Conservation (phyloP, 2,329 filamentous ascomycete genomes). For the Cercospora sp. region DNA sequence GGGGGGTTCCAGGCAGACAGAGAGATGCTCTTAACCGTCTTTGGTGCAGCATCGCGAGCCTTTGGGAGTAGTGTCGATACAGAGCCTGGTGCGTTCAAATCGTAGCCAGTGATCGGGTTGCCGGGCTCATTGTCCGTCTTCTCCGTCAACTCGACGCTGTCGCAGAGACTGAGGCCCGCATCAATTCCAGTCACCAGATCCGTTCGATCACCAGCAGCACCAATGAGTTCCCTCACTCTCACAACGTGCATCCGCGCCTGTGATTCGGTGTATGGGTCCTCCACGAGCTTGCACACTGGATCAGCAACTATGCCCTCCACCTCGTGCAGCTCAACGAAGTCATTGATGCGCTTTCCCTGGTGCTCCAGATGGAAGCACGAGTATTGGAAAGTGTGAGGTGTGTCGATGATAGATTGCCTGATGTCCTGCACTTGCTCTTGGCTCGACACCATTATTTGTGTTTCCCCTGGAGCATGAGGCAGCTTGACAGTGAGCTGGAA, state of each 20-base stretch:
- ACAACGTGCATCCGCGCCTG: conserved; percentile 94
- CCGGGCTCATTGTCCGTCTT: conserved; percentile 32
- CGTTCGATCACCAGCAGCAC: conserved; percentile 83
- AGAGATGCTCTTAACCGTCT: conserved; percentile 85
- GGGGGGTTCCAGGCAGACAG: conserved; percentile 96
- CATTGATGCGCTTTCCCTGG: conserved; percentile 85
- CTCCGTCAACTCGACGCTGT: conserved; percentile 59
- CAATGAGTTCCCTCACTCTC: conserved; percentile 86
- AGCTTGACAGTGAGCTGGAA: conserved; percentile 77
- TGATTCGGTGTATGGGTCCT: conserved; percentile 98
- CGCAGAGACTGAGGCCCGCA: conserved; percentile 83
- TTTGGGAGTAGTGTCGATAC: conserved; percentile 71
- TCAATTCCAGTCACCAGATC: conserved; percentile 84
- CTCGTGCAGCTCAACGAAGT: conserved; percentile 89
- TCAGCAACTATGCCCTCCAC: conserved; percentile 75
- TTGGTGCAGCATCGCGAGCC: conserved; percentile 68
- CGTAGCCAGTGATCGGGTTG: conserved; percentile 66
- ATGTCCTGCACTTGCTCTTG: conserved; percentile 98
- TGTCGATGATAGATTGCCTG: conserved; percentile 92
- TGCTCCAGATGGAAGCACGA: conserved; percentile 98
- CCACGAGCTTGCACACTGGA: conserved; percentile 77
- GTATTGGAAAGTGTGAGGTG: conserved; percentile 90
- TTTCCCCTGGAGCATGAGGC: conserved; percentile 74
- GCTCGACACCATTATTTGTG: conserved; percentile 79
- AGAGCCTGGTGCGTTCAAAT: conserved; percentile 69